Evolutionary conservation across 257 asterid species (phyloP).

Genomic region (Jasminum sambac): DNA sequence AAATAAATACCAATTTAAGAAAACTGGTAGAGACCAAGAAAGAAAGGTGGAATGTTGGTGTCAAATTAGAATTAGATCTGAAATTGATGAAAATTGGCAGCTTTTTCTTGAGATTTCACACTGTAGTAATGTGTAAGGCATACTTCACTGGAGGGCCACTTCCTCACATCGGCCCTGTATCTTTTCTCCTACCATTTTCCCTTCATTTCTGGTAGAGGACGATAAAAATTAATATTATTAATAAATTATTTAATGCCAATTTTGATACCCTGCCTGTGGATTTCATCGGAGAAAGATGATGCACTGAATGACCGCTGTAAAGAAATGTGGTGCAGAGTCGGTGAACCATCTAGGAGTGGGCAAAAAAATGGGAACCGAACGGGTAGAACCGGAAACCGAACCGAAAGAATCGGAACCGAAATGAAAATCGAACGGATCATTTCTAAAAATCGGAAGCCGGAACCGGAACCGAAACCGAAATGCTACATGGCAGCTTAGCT

Average conservation of each 20-base stretch:
- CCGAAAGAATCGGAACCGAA: too few species aligned
- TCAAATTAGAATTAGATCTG: constrained; percentile 48
- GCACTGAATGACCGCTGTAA: background rate
- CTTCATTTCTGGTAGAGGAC: background rate
- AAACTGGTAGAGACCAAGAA: constrained; percentile 7
- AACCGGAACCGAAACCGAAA: too few species aligned
- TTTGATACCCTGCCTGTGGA: constrained; percentile 16
- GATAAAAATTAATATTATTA: background rate
- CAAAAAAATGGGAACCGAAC: too few species aligned
- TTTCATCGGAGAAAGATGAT: constrained; percentile 12
- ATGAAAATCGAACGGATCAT: too few species aligned
- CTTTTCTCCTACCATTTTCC: constrained; percentile 20
- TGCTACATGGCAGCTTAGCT: too few species aligned
- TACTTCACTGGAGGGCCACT: constrained; percentile 32
- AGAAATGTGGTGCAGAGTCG: background rate
- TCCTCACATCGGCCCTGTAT: constrained; percentile 22
- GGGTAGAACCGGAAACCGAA: too few species aligned
- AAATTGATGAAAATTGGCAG: constrained; percentile 31
- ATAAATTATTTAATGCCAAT: background rate
- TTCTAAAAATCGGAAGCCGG: too few species aligned
- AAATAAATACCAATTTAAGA: constrained; percentile 27
- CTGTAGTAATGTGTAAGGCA: constrained; percentile 32
- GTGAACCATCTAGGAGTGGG: constrained; percentile 12
- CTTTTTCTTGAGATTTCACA: constrained; percentile 18
- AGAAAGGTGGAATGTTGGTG: constrained; percentile 55